phyloP scores from a whole-genome alignment of 768 basidiomycete species.

The Paxillus ammoniavirescens region DNA sequence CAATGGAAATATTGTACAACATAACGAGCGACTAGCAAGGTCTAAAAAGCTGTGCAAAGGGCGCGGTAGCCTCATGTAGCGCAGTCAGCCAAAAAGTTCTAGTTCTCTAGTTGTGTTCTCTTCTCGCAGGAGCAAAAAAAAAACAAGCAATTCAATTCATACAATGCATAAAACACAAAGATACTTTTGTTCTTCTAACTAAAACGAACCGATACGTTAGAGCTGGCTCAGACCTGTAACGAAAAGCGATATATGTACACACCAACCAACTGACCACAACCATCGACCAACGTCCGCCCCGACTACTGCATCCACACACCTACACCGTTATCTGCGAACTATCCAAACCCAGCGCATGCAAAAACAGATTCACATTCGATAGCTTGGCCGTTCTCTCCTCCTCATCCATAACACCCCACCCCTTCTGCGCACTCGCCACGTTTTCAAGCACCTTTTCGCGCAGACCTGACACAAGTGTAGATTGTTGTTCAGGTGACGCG shows the following conservation, averaged over 20 bases:
- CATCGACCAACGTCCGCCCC: not conserved
- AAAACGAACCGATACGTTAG: not conserved
- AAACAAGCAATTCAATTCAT: conserved; percentile 16
- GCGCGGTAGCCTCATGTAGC: not conserved
- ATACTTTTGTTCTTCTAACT: conserved; percentile 21
- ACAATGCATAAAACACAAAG: conserved; percentile 14
- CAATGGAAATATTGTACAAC: no score
- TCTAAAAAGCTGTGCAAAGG: no score
- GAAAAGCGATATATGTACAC: not conserved
- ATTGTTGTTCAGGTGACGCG: conserved; percentile 84
- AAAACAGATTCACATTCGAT: conserved; percentile 89
- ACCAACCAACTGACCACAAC: no score
- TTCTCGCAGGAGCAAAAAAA: not conserved
- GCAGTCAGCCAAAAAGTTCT: not conserved
- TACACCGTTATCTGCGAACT: conserved; percentile 67
- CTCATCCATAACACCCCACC: conserved; percentile 63
- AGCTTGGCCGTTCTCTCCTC: conserved; percentile 76
- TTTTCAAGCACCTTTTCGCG: conserved; percentile 95
- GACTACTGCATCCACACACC: not conserved
- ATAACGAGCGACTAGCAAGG: not conserved
- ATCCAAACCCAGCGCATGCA: conserved; percentile 75
- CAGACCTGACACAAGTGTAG: conserved; percentile 76
- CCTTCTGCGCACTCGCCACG: conserved; percentile 75
- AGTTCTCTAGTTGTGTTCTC: not conserved
- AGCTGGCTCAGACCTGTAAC: not conserved